Percentiles rank a stretch among this genome's conserved stretches.
phyloP scores from a whole-genome alignment of 2,329 filamentous ascomycete species.

The Fusarium virguliforme region DNA sequence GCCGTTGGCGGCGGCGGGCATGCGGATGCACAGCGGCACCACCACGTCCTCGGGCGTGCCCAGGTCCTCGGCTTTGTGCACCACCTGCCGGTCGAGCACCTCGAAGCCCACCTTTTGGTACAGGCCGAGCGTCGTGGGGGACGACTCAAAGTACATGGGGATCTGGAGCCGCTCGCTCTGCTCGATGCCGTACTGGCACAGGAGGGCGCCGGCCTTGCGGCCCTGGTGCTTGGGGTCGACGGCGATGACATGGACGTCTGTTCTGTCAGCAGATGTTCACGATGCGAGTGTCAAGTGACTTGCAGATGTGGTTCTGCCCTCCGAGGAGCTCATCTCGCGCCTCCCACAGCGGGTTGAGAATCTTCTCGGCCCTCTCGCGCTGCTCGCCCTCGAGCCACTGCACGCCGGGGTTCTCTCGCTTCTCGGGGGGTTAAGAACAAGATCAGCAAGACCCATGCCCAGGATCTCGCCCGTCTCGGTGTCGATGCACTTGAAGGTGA shows the following conservation, averaged over 20 bases:
- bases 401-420: slow-evolving; percentile 62
- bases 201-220: slow-evolving; percentile 59
- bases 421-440: slow-evolving; percentile 59
- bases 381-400: slow-evolving; percentile 64
- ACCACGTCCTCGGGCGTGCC: slow-evolving; percentile 56
- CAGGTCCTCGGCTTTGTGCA: slow-evolving; percentile 33
- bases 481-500: slow-evolving; percentile 66
- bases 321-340: slow-evolving; percentile 60
- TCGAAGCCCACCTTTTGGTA: slow-evolving; percentile 65
- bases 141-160: slow-evolving; percentile 66
- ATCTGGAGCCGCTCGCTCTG: slow-evolving; percentile 56
- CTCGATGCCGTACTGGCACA: slow-evolving; percentile 61
- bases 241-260: slow-evolving; percentile 62
- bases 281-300: neutral
- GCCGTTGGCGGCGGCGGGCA: slow-evolving; percentile 56
- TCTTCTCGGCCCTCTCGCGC: slow-evolving; percentile 60
- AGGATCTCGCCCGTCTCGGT: slow-evolving; percentile 60
- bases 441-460: slow-evolving; percentile 65
- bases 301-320: slow-evolving; percentile 40
- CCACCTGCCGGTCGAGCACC: slow-evolving; percentile 55
- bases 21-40: slow-evolving; percentile 61
- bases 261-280: neutral
- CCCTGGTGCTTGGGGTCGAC: slow-evolving; percentile 63
- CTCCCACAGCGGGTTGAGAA: slow-evolving; percentile 61
- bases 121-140: slow-evolving; percentile 58